Base-by-base conservation (phyloP, 2,329 filamentous ascomycete species). In the Pestalotiopsis sp. region DNA sequence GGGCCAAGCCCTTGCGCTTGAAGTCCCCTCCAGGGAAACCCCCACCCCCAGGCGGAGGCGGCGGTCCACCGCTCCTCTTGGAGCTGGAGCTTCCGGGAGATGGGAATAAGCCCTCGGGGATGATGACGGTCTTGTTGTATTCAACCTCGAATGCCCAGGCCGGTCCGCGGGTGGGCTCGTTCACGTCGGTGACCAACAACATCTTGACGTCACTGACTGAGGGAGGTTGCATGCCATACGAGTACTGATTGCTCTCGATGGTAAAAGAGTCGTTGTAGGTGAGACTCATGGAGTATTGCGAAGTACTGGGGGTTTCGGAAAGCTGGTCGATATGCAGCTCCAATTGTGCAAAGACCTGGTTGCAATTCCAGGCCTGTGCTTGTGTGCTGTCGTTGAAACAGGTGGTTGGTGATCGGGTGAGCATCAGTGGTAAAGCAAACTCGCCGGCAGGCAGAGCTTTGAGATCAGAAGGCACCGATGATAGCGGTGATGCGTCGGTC, bases 351-450 rank as follows among this genome's bases (percentile, higher is more conserved):
- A 82, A 81, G 1, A 82, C 80, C 38, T 91, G 81, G 13, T 87
- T 83, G 75, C 91, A 93, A 69, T 83, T 87, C 91, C 91, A 93
- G 0, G 90, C 87, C 64, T 83, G 78, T n/a, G 83, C 80, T 72
- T 90, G 85, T 0, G 78, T 82, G 0, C 84, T 81, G 68, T 91
- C 83, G 40, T 83, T 82, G 69, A 93, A 83, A 75, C 91, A 93
- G 0, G 83, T 82, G 56, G 82, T 84, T 17, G 87, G 85, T 2
- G 82, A 80, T 66, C 83, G 82, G 66, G 83, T 84, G 3, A 85
- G 80, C 60, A 84, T 80, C 4, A 89, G 79, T 4, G 88, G 86
- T n/a, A 93, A 77, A 25, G 80, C 79, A 71, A 81, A 93, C 0
- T 79, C 82, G 2, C 91, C 91, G 3, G 83, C 85, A 0, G 85